Evolutionary conservation across 176 grass and related monocot genomes (phyloP).

Genomic region (Cenchrus purpureus): DNA sequence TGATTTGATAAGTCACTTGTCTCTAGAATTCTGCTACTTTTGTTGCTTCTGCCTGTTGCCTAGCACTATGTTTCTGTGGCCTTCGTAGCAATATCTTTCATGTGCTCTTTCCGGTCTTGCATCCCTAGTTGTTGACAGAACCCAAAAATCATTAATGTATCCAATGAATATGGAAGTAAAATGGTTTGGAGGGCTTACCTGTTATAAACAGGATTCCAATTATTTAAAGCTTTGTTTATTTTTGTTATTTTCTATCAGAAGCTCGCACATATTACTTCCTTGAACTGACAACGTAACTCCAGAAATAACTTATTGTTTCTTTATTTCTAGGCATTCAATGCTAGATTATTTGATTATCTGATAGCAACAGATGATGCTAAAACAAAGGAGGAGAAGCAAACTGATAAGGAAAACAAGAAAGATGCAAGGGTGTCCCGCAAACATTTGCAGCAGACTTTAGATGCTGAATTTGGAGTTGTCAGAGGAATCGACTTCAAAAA

Average conservation of each 20-base stretch:
- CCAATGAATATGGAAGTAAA: background rate
- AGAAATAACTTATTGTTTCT: slow-evolving; percentile 7
- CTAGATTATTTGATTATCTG: slow-evolving; percentile 92
- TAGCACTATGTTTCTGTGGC: background rate
- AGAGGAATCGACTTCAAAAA: slow-evolving; percentile 99
- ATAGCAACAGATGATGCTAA: slow-evolving; percentile 87
- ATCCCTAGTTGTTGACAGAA: background rate
- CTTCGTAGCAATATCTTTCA: background rate
- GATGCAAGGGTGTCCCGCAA: slow-evolving; percentile 63
- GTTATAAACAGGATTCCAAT: slow-evolving; percentile 10
- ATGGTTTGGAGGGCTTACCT: slow-evolving; percentile 17
- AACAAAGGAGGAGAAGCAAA: slow-evolving; percentile 62
- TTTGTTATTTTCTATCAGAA: slow-evolving; percentile 1
- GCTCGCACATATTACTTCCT: slow-evolving; percentile 24
- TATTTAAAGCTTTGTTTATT: slow-evolving; percentile 3
- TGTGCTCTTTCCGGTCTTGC: background rate
- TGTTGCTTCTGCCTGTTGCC: background rate
- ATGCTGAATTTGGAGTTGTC: slow-evolving; percentile 89
- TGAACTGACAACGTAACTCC: slow-evolving; percentile 19
- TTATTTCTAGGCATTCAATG: slow-evolving; percentile 88
- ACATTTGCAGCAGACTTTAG: slow-evolving; percentile 65
- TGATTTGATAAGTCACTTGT: background rate
- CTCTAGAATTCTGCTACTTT: slow-evolving; percentile 13
- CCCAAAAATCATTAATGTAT: background rate
- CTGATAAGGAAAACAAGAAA: slow-evolving; percentile 56